phyloP scores from a whole-genome alignment of 2,329 filamentous ascomycete genomes.

The Colletotrichum sp. region DNA sequence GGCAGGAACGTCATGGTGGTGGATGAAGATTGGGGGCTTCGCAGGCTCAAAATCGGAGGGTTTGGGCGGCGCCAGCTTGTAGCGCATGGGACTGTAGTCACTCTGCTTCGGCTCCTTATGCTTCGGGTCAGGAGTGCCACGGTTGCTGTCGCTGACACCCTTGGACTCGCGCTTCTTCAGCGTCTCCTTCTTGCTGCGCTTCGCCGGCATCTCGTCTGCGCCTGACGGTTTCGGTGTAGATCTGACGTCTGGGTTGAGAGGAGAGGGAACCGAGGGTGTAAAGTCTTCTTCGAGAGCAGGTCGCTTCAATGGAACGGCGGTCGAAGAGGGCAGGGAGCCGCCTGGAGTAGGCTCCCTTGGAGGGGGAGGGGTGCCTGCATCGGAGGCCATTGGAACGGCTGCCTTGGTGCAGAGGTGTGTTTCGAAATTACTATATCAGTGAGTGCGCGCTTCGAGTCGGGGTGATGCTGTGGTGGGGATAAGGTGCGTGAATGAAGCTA shows the following conservation, averaged over 20 bases:
- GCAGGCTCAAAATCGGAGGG: constrained; percentile 65
- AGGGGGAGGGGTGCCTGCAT: constrained; percentile 42
- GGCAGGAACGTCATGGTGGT: constrained; percentile 57
- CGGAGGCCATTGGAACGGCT: constrained; percentile 35
- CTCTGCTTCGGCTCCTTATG: constrained; percentile 37
- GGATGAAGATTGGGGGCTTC: constrained; percentile 60
- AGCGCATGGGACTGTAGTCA: constrained; percentile 60
- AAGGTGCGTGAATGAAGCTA: background rate
- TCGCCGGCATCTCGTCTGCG: constrained; percentile 37
- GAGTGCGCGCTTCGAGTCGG: background rate
- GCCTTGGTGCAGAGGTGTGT: background rate
- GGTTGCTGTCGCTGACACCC: constrained; percentile 52
- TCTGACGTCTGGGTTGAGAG: constrained; percentile 71
- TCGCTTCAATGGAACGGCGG: constrained; percentile 68
- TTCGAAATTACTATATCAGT: constrained; percentile 6
- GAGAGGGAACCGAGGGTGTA: constrained; percentile 73
- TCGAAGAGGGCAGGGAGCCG: constrained; percentile 39
- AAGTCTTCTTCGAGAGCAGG: constrained; percentile 69
- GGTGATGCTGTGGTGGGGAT: background rate
- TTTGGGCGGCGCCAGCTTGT: constrained; percentile 69
- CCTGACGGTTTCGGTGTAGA: constrained; percentile 34
- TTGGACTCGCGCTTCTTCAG: constrained; percentile 73
- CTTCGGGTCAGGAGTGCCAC: constrained; percentile 64
- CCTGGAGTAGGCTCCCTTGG: constrained; percentile 47
- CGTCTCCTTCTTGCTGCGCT: constrained; percentile 67